Percentiles rank a stretch among this genome's conserved stretches.
Evolutionary conservation across 805 yeast genomes (phyloP).

Genomic region (Wickerhamomyces kurtzmanii): DNA sequence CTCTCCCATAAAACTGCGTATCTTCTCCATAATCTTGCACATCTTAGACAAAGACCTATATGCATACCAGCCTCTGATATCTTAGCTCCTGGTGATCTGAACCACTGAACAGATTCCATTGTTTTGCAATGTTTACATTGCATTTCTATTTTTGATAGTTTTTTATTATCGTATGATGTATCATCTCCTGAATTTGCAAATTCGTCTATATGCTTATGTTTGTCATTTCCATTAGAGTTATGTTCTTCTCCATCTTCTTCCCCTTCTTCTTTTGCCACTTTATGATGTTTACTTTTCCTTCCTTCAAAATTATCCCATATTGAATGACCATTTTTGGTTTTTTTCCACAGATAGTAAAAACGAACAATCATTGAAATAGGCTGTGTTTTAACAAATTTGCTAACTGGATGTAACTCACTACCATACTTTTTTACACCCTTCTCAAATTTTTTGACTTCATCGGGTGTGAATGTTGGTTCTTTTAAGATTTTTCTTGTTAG

Average conservation of each 20-base stretch:
- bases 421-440: slow-evolving; percentile 65
- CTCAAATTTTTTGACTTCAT: slow-evolving; percentile 64
- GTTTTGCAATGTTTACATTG: slow-evolving; percentile 70
- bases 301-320: slow-evolving; percentile 84
- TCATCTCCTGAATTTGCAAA: slow-evolving; percentile 63
- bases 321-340: slow-evolving; percentile 59
- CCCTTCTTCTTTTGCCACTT: slow-evolving; percentile 9
- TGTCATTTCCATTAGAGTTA: slow-evolving; percentile 8
- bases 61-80: slow-evolving; percentile 19
- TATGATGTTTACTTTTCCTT: slow-evolving; percentile 48
- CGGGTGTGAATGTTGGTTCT: slow-evolving; percentile 67
- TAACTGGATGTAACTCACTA: slow-evolving; percentile 69
- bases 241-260: slow-evolving; percentile 11
- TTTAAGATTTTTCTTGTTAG: slow-evolving; percentile 49
- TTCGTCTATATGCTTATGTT: slow-evolving; percentile 28
- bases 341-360: slow-evolving; percentile 88
- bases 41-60: slow-evolving; percentile 68
- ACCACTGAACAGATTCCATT: slow-evolving; percentile 51
- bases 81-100: slow-evolving; percentile 50
- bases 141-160: slow-evolving; percentile 32
- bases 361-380: slow-evolving; percentile 73
- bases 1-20: slow-evolving; percentile 84
- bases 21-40: slow-evolving; percentile 87
- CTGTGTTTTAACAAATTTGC: slow-evolving; percentile 62
- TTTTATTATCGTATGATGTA: slow-evolving; percentile 54